Evolutionary conservation across 148 eudicot genomes (phyloP).

Genomic region (Cornus suecica): DNA sequence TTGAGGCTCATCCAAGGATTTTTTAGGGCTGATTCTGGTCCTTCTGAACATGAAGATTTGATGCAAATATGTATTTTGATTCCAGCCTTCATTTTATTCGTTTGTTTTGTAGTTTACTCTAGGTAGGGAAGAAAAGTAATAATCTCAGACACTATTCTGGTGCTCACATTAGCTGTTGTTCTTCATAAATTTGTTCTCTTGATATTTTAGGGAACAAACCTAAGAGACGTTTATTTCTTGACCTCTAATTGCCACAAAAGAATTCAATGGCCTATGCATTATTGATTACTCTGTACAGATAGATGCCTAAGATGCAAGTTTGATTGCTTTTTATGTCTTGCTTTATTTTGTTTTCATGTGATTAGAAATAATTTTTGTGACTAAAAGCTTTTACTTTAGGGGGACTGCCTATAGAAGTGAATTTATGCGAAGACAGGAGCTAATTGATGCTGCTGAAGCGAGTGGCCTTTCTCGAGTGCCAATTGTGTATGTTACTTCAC

Average conservation of each 20-base stretch:
- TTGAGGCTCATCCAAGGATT: constrained; percentile 65
- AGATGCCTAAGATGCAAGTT: constrained; percentile 4
- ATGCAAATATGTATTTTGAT: constrained; percentile 43
- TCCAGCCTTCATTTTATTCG: neutral
- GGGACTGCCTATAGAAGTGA: constrained; percentile 47
- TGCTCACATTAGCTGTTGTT: constrained; percentile 8
- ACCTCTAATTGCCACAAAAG: constrained; percentile 77
- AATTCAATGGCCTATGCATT: constrained; percentile 90
- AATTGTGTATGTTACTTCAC: constrained; percentile 48
- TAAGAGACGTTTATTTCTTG: constrained; percentile 38
- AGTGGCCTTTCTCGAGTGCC: constrained; percentile 94
- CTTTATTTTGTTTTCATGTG: neutral
- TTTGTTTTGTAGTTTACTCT: neutral
- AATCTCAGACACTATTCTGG: constrained; percentile 14
- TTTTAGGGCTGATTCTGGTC: constrained; percentile 44
- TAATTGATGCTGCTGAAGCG: constrained; percentile 94
- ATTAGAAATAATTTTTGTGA: neutral
- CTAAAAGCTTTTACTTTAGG: constrained; percentile 28
- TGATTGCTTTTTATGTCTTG: neutral
- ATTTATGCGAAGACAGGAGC: constrained; percentile 75
- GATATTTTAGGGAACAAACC: constrained; percentile 48
- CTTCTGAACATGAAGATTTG: constrained; percentile 41
- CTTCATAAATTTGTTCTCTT: constrained; percentile 3
- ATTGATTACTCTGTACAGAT: constrained; percentile 78
- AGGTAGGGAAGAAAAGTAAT: too few relatives aligned